Base-by-base conservation (phyloP, 352 stramenopile species). In the Phytopythium litorale region DNA sequence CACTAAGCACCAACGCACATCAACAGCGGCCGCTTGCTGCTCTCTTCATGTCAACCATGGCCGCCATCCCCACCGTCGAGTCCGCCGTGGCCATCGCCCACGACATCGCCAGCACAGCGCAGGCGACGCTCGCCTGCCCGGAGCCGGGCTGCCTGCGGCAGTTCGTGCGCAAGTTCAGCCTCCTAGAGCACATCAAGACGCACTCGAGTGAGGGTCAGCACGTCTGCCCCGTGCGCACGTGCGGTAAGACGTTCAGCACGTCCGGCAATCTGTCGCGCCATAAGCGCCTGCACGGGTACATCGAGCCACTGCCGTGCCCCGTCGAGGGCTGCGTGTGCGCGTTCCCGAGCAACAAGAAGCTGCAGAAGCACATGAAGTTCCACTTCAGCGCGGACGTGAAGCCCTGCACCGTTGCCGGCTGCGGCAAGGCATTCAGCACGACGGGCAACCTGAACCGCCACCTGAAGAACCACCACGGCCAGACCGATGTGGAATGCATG, bases 221-320 rank as follows among this genome's bases (percentile, higher is more conserved):
- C 45, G 64, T 78, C 28, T 86, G 77, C 60, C 62, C 58, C 16
- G 67, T 76, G 37, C 49, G 25, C n/a, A 64, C 66, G 9, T 85
- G 73, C 28, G 64, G 74, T 56, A 85, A 83, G 58, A 67, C 52
- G 30, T 85, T 85, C 61, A 83, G 70, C 56, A 85, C 76, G 32
- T 75, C 72, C 21, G 76, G 76, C 40, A 85, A 83, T 58, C 60
- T 83, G 19, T 77, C 73, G 13, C 76, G 73, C 18, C 76, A 83
- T 51, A 79, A 77, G 49, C 65, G 69, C 7, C 57, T 78, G 40
- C 73, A 82, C 64, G 68, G 68, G 28, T 72, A 70, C 49, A 76
- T 71, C 58, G 71, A 73, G 59, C 73, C 63, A 32, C 45, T 75
- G 19, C 58, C 21, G 35, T 75, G 68, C 32, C 68, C 68, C 28